phyloP scores from a whole-genome alignment of 2,329 filamentous ascomycete species.

The Cylindrodendrum hubeiense region DNA sequence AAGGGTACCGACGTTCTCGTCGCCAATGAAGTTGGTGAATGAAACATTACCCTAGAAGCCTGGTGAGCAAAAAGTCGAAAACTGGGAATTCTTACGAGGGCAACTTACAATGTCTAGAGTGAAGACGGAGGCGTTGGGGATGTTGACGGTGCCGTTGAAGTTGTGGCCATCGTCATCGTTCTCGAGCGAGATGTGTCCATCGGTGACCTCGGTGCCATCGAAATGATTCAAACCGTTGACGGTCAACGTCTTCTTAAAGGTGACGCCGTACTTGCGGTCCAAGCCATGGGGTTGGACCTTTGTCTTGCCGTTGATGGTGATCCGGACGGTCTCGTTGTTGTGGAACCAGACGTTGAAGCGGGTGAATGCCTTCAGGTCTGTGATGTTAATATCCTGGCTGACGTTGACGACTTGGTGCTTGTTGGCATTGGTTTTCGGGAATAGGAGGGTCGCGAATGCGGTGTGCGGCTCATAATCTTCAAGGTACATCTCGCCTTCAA shows the following conservation, averaged over 20 bases:
- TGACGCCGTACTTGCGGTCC: slow-evolving; percentile 60
- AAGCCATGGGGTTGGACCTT: slow-evolving; percentile 64
- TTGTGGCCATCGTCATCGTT: slow-evolving; percentile 63
- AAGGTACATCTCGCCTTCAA: slow-evolving; percentile 67
- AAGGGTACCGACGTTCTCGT: slow-evolving; percentile 64
- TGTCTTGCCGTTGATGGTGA: slow-evolving; percentile 66
- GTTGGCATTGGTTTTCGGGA: slow-evolving; percentile 64
- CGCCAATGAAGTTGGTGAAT: slow-evolving; percentile 69
- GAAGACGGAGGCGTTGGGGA: slow-evolving; percentile 74
- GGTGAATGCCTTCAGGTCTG: slow-evolving; percentile 62
- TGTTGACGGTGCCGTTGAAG: slow-evolving; percentile 69
- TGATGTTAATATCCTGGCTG: slow-evolving; percentile 61
- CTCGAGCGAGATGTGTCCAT: slow-evolving; percentile 61
- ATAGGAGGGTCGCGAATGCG: slow-evolving; percentile 63
- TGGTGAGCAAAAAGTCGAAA: slow-evolving; percentile 15
- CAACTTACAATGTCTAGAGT: slow-evolving; percentile 72
- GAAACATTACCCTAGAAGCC: slow-evolving; percentile 68
- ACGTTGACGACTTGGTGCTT: slow-evolving; percentile 65
- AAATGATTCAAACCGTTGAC: slow-evolving; percentile 68
- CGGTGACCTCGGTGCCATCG: slow-evolving; percentile 63
- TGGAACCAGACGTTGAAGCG: slow-evolving; percentile 68
- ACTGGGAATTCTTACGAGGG: background rate
- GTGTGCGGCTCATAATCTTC: slow-evolving; percentile 60
- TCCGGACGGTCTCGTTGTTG: slow-evolving; percentile 60
- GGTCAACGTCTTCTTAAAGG: slow-evolving; percentile 68